Evolutionary conservation across 306 rosid genomes (phyloP), one percentile per base, ranked within the genome.

Genomic region (Myrica gale): DNA sequence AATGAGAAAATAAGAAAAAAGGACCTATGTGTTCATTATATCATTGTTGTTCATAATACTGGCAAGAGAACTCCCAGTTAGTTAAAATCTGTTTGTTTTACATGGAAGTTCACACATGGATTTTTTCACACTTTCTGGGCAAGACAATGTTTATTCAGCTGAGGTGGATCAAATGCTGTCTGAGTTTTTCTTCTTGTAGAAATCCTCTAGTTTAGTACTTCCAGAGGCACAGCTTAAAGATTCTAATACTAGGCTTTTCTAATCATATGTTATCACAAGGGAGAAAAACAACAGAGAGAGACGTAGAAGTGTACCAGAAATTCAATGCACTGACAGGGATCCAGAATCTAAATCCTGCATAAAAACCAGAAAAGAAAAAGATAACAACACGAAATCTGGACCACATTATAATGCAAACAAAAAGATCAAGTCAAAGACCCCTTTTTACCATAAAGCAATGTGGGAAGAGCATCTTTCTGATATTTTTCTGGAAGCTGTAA

Each of bases 341-440:
- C 98, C 98, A 95, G 85, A 95, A 95, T 71, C 96, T 88, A 89
- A 95, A 89, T 72, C 98, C 98, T 94, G 91, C 78, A 74, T 5
- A 83, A 76, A 67, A 80, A 32, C 37, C 37, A 71, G 79, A n/a
- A 4, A 67, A 11, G 65, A 69, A 16, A 65, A n/a, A 82, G 63
- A 47, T 69, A 56, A 12, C n/a, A 26, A 68, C 23, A 67, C 46
- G 71, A 74, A 72, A 46, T 69, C 52, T 51, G 78, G 52, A 82
- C 41, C 20, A 69, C 47, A 26, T 75, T 66, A 76, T 74, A 43
- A 80, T 56, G 26, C 75, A 60, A 77, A 74, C 19, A 39, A 9
- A 73, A 41, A 43, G 62, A 55, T 51, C 47, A 74, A 45, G 16
- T 37, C 45, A 73, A 56, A 53, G 62, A 21, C 65, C 61, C 17